These are phyloP conservation scores for Phytopythium sindhum DNA, from an alignment of 352 stramenopile genomes.

Conservation along the genomic window DNA sequence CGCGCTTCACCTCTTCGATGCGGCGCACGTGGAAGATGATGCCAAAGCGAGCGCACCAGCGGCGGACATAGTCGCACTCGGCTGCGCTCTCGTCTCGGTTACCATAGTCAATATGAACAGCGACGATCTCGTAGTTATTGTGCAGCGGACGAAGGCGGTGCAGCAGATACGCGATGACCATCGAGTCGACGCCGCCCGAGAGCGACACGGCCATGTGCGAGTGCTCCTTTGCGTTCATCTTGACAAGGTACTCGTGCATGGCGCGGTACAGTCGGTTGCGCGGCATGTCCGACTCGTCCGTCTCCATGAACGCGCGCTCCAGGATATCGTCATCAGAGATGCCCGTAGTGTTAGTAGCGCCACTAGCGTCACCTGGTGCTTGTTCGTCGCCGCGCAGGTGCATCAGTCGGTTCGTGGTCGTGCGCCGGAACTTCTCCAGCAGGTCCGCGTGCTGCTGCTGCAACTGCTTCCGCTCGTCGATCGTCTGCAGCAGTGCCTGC, in stretches of 20 bases:
- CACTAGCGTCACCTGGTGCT: slow-evolving; percentile 4
- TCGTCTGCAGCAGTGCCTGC: slow-evolving; percentile 41
- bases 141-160: slow-evolving; percentile 71
- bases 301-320: slow-evolving; percentile 55
- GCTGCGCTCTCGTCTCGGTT: slow-evolving; percentile 91
- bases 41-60: slow-evolving; percentile 81
- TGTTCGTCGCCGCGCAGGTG: slow-evolving; percentile 37
- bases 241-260: slow-evolving; percentile 68
- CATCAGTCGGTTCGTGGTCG: slow-evolving; percentile 68
- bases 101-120: slow-evolving; percentile 97
- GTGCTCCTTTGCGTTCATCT: slow-evolving; percentile 36
- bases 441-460: slow-evolving; percentile 58
- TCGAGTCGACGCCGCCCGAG: slow-evolving; percentile 96
- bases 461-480: slow-evolving; percentile 39
- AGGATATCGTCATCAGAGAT: slow-evolving; percentile 65
- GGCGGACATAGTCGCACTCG: slow-evolving; percentile 91
- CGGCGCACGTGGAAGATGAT: slow-evolving; percentile 82
- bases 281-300: slow-evolving; percentile 68
- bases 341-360: slow-evolving; percentile 4
- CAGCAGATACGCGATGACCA: slow-evolving; percentile 95
- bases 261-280: slow-evolving; percentile 58
- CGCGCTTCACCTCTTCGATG: slow-evolving; percentile 92
- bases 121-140: slow-evolving; percentile 69
- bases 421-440: slow-evolving; percentile 80
- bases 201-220: slow-evolving; percentile 86